Conservation (phyloP, 306 rosid genomes). For the Myrica gale region DNA sequence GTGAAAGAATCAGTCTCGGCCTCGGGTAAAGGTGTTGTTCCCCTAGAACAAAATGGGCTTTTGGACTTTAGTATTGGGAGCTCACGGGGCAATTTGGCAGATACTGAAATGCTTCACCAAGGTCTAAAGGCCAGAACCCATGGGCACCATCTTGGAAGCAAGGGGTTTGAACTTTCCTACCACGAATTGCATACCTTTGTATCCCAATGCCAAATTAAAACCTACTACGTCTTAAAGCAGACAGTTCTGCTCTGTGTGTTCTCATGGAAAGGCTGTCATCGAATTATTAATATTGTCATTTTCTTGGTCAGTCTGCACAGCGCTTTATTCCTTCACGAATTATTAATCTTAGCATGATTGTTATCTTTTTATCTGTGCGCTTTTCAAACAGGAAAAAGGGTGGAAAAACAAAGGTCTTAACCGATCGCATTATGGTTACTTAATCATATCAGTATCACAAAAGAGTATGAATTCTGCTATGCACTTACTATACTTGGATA, state of each 20-base stretch:
- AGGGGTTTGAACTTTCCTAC: constrained; percentile 10
- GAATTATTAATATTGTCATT: background rate
- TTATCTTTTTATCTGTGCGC: background rate
- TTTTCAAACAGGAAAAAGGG: too few relatives aligned
- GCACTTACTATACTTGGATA: constrained; percentile 1
- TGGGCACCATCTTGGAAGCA: constrained; percentile 22
- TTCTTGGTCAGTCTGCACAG: background rate
- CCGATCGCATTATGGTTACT: background rate
- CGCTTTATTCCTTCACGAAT: background rate
- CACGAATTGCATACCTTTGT: constrained; percentile 9
- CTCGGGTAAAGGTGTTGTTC: background rate
- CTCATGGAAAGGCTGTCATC: background rate
- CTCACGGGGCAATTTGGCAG: background rate
- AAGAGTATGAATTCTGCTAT: background rate
- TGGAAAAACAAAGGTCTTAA: too few relatives aligned
- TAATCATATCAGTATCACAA: background rate
- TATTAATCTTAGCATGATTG: background rate
- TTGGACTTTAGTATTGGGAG: background rate
- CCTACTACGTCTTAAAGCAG: background rate
- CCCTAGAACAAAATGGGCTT: background rate
- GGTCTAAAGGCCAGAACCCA: background rate
- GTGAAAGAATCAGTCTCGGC: background rate
- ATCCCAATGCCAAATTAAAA: background rate
- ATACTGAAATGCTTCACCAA: background rate
- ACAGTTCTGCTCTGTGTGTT: background rate